Evolutionary conservation across 352 stramenopile species (phyloP), one percentile per base, ranked within the genome.

Genomic region (Phytophthora constricta): DNA sequence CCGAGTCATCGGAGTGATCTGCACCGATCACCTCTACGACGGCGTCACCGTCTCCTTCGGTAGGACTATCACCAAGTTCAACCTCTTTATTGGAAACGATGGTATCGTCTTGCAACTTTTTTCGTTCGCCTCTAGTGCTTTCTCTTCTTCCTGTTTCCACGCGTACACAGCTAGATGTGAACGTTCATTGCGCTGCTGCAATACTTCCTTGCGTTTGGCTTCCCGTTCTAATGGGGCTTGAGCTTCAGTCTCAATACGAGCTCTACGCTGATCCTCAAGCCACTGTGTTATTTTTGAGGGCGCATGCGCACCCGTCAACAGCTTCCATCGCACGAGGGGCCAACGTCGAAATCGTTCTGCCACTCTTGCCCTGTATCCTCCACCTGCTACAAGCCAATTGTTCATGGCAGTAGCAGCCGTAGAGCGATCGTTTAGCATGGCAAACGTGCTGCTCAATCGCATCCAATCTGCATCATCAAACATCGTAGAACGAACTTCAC

Each of bases 321-420:
- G 43, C 34, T 84, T 88, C 82, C 82, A 91, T 31, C 82, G 57
- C 27, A 79, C 77, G n/a, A 86, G 54, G 11, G 82, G 80, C 82
- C 82, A 91, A 5, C 39, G 54, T 42, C 70, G 72, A 42, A 77
- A 91, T 33, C 80, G 72, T 26, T 87, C 72, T 1, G 66, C 28
- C 16, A 87, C 75, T 17, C 80, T 70, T 14, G 77, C 68, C 2
- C 60, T 42, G 50, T 91, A 91, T 42, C 65, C 68, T 8, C 65
- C 65, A 26, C 67, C 62, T 3, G 13, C 26, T n/a, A 46, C 58
- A 5, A 89, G 57, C 82, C 82, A 91, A 45, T 68, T 76, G 10
- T 20, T 56, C 33, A 93, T 19, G 7, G 82, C 53, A 10, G 27
- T 65, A 14, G 41, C 51, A 0, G 69, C 61, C 4, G 58, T 72